A percentile compares a stretch with the other conserved stretches of the same genome.
Conservation (phyloP, 2,329 filamentous ascomycete genomes). For the Alternaria sp. region DNA sequence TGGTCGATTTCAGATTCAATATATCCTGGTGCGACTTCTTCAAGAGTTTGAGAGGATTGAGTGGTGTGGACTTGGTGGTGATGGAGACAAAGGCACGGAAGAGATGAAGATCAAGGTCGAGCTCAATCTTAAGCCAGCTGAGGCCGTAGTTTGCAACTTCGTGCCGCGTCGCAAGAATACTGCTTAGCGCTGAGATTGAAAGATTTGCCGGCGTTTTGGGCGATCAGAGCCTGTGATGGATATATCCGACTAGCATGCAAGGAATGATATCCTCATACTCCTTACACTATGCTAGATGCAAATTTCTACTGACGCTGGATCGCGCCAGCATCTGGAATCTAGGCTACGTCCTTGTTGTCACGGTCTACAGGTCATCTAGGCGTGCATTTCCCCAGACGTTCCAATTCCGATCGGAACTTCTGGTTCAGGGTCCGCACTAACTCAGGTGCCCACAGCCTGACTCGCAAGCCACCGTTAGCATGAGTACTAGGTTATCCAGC, state of each 20-base stretch:
- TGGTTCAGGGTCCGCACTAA: not conserved
- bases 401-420: not conserved
- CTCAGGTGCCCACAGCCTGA: not conserved
- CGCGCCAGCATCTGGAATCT: not conserved
- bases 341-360: not conserved
- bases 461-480: not conserved
- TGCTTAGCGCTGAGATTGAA: not conserved
- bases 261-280: not conserved
- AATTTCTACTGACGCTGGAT: no score
- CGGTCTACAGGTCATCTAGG: not conserved
- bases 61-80: slow-evolving; percentile 14
- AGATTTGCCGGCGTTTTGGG: not conserved
- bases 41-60: slow-evolving; percentile 16
- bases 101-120: slow-evolving; percentile 19
- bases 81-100: slow-evolving; percentile 1
- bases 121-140: slow-evolving; percentile 14
- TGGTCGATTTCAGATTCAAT: slow-evolving; percentile 17
- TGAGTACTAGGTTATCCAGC: not conserved
- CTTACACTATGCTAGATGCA: accelerated
- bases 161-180: slow-evolving; percentile 1
- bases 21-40: slow-evolving; percentile 11
- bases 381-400: not conserved
- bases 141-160: slow-evolving; percentile 13
- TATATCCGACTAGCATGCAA: not conserved
- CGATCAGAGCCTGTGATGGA: not conserved